Conservation (phyloP, 2,329 filamentous ascomycete genomes). For the Emericellopsis atlantica region DNA sequence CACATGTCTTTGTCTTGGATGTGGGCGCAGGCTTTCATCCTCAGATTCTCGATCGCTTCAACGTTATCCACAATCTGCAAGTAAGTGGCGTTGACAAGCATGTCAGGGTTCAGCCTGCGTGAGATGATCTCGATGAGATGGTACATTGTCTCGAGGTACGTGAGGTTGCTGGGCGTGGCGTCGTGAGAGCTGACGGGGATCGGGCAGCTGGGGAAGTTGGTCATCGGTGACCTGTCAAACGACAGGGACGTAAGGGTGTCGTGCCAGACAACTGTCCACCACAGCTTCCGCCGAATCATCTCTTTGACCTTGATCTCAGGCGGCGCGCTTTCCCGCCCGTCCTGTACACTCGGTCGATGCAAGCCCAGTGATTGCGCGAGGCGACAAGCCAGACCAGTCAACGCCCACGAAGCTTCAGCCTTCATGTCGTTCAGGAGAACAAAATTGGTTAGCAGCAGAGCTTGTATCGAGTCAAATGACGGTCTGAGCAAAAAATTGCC, state of each 20-base stretch:
- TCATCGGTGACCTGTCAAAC: slow-evolving; percentile 54
- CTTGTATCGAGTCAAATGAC: slow-evolving; percentile 54
- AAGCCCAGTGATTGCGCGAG: slow-evolving; percentile 54
- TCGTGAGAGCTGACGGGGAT: slow-evolving; percentile 30
- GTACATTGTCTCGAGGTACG: slow-evolving; percentile 54
- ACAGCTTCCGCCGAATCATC: slow-evolving; percentile 40
- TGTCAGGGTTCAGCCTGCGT: slow-evolving; percentile 41
- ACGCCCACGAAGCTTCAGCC: slow-evolving; percentile 53
- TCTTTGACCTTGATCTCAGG: slow-evolving; percentile 37
- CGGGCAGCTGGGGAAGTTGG: slow-evolving; percentile 42
- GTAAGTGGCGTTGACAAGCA: slow-evolving; percentile 34
- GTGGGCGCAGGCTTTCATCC: slow-evolving; percentile 33
- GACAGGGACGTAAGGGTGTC: slow-evolving; percentile 53
- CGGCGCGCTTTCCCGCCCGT: slow-evolving; percentile 28
- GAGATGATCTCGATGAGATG: slow-evolving; percentile 50
- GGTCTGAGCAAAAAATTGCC: slow-evolving; percentile 51
- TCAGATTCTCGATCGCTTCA: slow-evolving; percentile 37
- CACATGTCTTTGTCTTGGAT: slow-evolving; percentile 49
- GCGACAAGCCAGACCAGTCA: slow-evolving; percentile 50
- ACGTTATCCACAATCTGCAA: slow-evolving; percentile 45
- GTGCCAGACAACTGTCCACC: slow-evolving; percentile 58
- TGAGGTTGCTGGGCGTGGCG: slow-evolving; percentile 32
- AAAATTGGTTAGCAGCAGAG: slow-evolving; percentile 48
- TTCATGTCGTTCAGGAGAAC: slow-evolving; percentile 59
- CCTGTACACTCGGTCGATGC: slow-evolving; percentile 31